These are phyloP conservation scores for Nemania abortiva DNA, from an alignment of 2,329 filamentous ascomycete genomes.

Conservation along the genomic window DNA sequence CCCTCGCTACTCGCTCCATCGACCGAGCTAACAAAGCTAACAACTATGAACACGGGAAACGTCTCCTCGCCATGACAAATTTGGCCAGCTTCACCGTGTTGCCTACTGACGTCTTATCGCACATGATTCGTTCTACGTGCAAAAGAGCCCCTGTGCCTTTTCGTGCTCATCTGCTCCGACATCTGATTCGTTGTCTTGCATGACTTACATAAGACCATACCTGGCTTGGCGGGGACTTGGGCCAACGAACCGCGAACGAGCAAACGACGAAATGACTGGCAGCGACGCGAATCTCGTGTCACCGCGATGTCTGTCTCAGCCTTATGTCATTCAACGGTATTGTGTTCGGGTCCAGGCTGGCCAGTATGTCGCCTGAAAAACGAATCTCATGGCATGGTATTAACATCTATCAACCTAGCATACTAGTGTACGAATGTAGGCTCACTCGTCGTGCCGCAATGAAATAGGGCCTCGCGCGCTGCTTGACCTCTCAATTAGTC, in stretches of 20 bases:
- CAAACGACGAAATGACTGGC: constrained; percentile 6
- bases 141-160: constrained; percentile 6
- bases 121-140: constrained; percentile 15
- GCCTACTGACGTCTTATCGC: neutral
- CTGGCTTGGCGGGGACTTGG: constrained; percentile 28
- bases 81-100: neutral
- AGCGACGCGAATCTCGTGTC: constrained; percentile 20
- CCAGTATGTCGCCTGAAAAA: neutral
- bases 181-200: neutral
- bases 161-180: neutral
- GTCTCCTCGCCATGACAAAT: constrained; percentile 22
- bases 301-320: constrained; percentile 26
- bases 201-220: constrained; percentile 33
- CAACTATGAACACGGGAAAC: constrained; percentile 12
- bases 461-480: neutral
- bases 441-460: constrained; percentile 2
- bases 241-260: neutral
- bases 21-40: constrained; percentile 3
- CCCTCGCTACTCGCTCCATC: neutral
- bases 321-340: constrained; percentile 23
- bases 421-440: neutral
- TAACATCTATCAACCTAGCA: constrained; percentile 7
- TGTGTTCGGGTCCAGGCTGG: constrained; percentile 2
- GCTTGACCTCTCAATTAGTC: neutral
- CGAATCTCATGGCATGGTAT: constrained; percentile 4